Evolutionary conservation across 306 rosid species (phyloP), one percentile per base, ranked within the genome.

Genomic region (Begonia loranthoides): DNA sequence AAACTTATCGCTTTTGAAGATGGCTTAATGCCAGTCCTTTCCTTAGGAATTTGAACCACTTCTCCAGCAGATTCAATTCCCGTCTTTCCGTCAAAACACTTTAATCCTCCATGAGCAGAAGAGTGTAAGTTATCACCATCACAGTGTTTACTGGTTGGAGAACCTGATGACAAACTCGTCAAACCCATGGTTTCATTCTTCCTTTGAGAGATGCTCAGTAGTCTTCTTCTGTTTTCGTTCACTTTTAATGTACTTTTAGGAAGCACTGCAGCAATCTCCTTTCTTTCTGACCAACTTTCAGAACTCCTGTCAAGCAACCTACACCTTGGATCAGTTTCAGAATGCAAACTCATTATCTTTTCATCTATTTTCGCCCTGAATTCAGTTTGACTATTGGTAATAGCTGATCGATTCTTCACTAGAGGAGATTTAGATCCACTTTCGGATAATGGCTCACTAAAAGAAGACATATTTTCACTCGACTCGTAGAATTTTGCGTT

Each of bases 201-300:
- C 2, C 22, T 19, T 19, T 1, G 22, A 19, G 22, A 19, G 22
- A 19, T 1, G 22, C 22, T 19, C 22, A 19, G 22, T 19, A 19
- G 22, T 19, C 22, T 19, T 19, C 22, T 19, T 19, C 22, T 4
- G 22, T 19, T 19, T 19, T 19, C 22, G 22, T 19, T 19, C 22
- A 19, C 22, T 19, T 19, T 19, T 19, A 19, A 2, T 2, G 2
- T 2, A 51, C 62, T 59, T 41, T 51, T 28, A 54, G 53, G 56
- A 57, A 64, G 66, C 15, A 22, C 63, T n/a, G 60, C 44, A 55
- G 57, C 40, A 46, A 22, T 51, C 57, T 54, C 65, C 36, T 60
- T 73, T 54, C 56, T 60, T 17, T 58, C 68, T 51, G 54, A 64
- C 46, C 49, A 67, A 55, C 64, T 73, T 56, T 44, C 74, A 34